phyloP scores from a whole-genome alignment of 495 filamentous ascomycete genomes.

The Aspergillus egyptiacus region DNA sequence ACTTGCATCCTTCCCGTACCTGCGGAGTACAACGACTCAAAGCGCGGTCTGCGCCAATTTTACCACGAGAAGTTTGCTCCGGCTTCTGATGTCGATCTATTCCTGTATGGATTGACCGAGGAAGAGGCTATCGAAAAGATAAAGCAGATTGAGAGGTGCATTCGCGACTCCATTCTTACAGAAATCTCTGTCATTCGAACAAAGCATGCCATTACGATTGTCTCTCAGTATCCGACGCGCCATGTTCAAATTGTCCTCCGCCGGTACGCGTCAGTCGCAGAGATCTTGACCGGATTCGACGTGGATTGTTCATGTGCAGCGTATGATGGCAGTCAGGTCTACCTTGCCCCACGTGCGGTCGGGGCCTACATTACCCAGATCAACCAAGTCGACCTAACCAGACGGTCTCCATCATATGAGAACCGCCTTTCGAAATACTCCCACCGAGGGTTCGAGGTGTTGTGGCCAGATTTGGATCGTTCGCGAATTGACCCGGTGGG shows the following conservation, averaged over 20 bases:
- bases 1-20: conserved; percentile 71
- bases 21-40: conserved; percentile 53
- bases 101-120: conserved; percentile 71
- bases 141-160: conserved; percentile 61
- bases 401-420: conserved; percentile 78
- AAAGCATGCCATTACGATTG: conserved; percentile 80
- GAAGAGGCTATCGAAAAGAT: conserved; percentile 73
- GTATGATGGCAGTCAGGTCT: conserved; percentile 73
- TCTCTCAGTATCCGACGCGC: conserved; percentile 71
- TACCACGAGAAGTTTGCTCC: conserved; percentile 75
- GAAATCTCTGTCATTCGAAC: conserved; percentile 74
- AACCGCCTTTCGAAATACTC: conserved; percentile 85
- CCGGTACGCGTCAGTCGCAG: conserved; percentile 71
- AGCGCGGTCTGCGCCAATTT: conserved; percentile 58
- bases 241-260: conserved; percentile 81
- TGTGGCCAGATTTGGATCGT: conserved; percentile 67
- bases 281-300: conserved; percentile 81
- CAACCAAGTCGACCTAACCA: conserved; percentile 71
- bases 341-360: conserved; percentile 62
- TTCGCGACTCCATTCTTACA: conserved; percentile 66
- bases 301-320: conserved; percentile 77
- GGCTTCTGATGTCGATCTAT: conserved; percentile 79
- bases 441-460: conserved; percentile 75
- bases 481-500: conserved; percentile 61
- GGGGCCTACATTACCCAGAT: conserved; percentile 71